Conservation (phyloP, 495 filamentous ascomycete genomes). For the Pseudoneurospora amorphoporcata region DNA sequence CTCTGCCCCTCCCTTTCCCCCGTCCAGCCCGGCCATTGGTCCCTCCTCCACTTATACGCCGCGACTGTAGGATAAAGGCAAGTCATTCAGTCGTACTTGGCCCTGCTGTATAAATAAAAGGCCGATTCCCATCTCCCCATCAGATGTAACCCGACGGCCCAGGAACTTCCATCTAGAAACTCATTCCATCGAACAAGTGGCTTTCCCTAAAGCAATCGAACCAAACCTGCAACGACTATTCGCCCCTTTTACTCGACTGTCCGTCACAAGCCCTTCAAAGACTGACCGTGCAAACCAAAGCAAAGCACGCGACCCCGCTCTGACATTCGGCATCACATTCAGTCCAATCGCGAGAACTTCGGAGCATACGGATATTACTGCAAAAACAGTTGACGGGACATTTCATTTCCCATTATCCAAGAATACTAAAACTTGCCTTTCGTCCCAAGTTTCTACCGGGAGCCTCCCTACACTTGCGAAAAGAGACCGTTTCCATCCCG, state of each 20-base stretch:
- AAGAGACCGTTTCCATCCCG: background rate
- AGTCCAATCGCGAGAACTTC: background rate
- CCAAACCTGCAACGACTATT: background rate
- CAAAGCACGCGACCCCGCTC: background rate
- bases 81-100: background rate
- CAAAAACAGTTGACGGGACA: background rate
- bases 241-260: background rate
- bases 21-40: background rate
- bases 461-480: background rate
- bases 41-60: background rate
- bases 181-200: background rate
- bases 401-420: background rate
- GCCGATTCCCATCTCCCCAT: background rate
- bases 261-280: background rate
- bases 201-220: background rate
- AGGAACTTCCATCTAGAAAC: background rate
- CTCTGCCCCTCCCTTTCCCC: background rate
- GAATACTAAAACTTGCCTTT: background rate
- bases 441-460: background rate
- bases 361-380: background rate
- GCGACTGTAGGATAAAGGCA: background rate
- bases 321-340: background rate
- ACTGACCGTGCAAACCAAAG: background rate
- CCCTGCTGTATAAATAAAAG: background rate
- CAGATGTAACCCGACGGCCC: background rate